phyloP scores from a whole-genome alignment of 2,329 filamentous ascomycete genomes.

The Chrysoporthe puriensis region DNA sequence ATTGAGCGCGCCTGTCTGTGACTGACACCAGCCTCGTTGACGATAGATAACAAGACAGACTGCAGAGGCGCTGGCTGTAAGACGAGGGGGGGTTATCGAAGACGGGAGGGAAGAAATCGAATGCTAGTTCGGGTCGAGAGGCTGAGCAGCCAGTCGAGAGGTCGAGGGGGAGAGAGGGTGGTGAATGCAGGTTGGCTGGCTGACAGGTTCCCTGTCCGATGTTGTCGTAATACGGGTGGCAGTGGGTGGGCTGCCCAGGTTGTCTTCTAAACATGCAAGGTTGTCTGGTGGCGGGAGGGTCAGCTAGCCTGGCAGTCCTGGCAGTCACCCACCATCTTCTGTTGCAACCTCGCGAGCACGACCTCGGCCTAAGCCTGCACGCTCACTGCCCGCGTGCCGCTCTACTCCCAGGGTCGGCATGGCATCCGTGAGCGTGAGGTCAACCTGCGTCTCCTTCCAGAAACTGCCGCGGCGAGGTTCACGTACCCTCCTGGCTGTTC shows the following conservation, averaged over 20 bases:
- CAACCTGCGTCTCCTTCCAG: too few relatives aligned
- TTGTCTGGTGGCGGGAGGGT: background rate
- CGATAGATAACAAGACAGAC: background rate
- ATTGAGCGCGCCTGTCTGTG: background rate
- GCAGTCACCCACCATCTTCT: background rate
- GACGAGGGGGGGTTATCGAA: too few relatives aligned
- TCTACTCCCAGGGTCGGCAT: too few relatives aligned
- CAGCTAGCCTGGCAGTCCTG: background rate
- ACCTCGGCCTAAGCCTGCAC: too few relatives aligned
- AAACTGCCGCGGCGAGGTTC: too few relatives aligned
- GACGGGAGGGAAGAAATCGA: background rate
- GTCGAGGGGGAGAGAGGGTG: background rate
- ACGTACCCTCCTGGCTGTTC: too few relatives aligned
- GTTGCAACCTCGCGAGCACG: background rate
- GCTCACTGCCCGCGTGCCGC: too few relatives aligned
- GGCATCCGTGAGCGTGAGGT: too few relatives aligned
- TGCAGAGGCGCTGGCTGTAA: background rate
- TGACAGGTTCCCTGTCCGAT: background rate
- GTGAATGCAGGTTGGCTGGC: background rate
- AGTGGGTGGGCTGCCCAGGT: background rate
- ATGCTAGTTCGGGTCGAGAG: background rate
- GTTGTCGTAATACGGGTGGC: constrained; percentile 1
- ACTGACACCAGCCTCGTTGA: background rate
- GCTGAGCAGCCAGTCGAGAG: too few relatives aligned
- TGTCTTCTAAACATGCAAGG: background rate